These are phyloP conservation scores for Blastocystis sp. DNA, from an alignment of 352 stramenopile genomes.

Conservation along the genomic window DNA sequence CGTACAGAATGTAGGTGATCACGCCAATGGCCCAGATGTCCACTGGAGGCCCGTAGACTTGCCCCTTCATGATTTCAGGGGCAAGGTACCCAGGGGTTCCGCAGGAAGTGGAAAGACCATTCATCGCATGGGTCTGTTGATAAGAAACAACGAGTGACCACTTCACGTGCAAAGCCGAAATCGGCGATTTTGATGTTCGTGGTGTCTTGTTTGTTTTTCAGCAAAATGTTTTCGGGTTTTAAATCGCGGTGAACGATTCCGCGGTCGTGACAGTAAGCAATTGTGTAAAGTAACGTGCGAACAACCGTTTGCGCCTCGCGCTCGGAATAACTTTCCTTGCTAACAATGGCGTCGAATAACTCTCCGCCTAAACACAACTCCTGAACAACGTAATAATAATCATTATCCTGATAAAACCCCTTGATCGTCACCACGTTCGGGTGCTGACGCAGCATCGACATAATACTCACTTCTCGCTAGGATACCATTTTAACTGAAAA, in stretches of 20 bases:
- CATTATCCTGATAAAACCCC: slow-evolving; percentile 55
- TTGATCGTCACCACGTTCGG: slow-evolving; percentile 54
- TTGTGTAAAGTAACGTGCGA: slow-evolving; percentile 68
- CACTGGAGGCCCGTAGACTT: slow-evolving; percentile 68
- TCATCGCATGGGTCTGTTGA: slow-evolving; percentile 52
- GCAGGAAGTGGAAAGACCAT: slow-evolving; percentile 72
- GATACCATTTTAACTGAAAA: background rate
- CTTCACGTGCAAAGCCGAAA: slow-evolving; percentile 75
- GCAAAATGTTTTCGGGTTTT: slow-evolving; percentile 75
- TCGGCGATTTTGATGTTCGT: slow-evolving; percentile 77
- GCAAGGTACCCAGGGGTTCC: slow-evolving; percentile 68
- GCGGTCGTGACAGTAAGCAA: slow-evolving; percentile 75
- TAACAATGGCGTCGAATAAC: slow-evolving; percentile 54
- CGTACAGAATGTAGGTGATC: slow-evolving; percentile 78
- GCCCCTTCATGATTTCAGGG: slow-evolving; percentile 72
- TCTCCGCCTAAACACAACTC: slow-evolving; percentile 52
- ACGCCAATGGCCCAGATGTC: slow-evolving; percentile 75
- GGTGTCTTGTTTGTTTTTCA: slow-evolving; percentile 70
- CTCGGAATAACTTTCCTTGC: slow-evolving; percentile 66
- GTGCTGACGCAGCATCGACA: slow-evolving; percentile 51
- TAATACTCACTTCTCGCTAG: slow-evolving; percentile 52
- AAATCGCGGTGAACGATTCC: slow-evolving; percentile 68
- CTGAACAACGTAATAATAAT: slow-evolving; percentile 53
- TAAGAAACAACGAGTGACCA: slow-evolving; percentile 19
- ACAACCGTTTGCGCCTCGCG: slow-evolving; percentile 73